Evolutionary conservation across 257 asterid species (phyloP).

Genomic region (Cruciata laevipes): DNA sequence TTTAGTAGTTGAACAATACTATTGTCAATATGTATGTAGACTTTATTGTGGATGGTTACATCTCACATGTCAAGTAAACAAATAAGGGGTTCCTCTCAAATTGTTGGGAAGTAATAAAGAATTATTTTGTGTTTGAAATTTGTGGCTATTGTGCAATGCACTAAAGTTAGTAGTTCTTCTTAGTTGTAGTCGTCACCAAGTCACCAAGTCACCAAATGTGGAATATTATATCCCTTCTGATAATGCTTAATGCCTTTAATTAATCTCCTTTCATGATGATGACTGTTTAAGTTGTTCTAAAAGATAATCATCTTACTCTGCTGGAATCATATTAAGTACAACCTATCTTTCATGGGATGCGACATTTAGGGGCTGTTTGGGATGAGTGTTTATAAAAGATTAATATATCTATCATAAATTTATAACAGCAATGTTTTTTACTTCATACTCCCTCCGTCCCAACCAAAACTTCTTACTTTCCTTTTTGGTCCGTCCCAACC

Average conservation of each 20-base stretch:
- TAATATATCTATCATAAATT: no score
- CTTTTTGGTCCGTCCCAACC: no score
- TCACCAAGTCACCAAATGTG: not conserved
- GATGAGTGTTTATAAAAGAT: not conserved
- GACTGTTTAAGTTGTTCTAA: not conserved
- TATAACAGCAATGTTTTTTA: no score
- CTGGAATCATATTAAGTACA: not conserved
- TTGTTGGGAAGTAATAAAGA: not conserved
- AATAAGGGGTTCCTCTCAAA: not conserved
- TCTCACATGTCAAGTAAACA: not conserved
- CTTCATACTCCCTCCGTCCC: no score
- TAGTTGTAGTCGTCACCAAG: not conserved
- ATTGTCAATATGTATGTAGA: not conserved
- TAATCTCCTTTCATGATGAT: constrained; percentile 3
- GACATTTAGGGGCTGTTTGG: not conserved
- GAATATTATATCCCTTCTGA: not conserved
- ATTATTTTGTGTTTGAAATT: not conserved
- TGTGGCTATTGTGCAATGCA: not conserved
- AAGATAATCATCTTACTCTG: constrained; percentile 1
- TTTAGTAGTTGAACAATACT: no score
- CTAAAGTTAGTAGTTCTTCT: not conserved
- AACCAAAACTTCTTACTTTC: no score
- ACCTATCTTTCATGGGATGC: constrained; percentile 6
- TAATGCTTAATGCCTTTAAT: not conserved
- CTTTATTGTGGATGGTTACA: not conserved